A percentile compares a stretch with the other conserved stretches of the same genome.
These are phyloP conservation scores for Phytophthora fragariae DNA, from an alignment of 352 stramenopile genomes.

Conservation along the genomic window DNA sequence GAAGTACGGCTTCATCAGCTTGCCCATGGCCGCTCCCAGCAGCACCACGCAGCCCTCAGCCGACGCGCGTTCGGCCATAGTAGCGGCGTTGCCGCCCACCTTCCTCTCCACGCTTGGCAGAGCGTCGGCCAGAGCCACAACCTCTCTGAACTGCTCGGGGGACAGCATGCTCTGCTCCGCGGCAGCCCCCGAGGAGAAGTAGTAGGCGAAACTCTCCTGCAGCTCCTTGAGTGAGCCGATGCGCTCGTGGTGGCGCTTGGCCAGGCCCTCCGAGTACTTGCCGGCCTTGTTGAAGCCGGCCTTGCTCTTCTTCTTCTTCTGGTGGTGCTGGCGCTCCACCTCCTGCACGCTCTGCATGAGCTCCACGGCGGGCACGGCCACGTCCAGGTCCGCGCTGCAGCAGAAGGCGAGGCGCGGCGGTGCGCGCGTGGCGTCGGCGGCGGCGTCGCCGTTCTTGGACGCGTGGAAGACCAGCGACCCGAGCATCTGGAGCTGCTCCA, in stretches of 20 bases:
- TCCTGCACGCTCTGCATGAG: conserved; percentile 70
- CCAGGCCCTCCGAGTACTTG: conserved; percentile 35
- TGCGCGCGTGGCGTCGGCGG: conserved; percentile 5
- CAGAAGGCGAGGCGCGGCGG: conserved; percentile 76
- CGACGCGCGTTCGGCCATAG: conserved; percentile 76
- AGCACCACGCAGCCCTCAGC: conserved; percentile 78
- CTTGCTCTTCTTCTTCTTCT: conserved; percentile 44
- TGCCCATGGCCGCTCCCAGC: conserved; percentile 78
- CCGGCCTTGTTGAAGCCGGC: conserved; percentile 17
- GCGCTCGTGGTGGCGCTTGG: conserved; percentile 71
- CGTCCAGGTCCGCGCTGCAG: conserved; percentile 83
- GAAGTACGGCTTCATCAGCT: conserved; percentile 78
- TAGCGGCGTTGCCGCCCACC: conserved; percentile 82
- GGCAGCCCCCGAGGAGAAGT: conserved; percentile 81
- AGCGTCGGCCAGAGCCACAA: conserved; percentile 73
- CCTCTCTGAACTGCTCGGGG: conserved; percentile 73
- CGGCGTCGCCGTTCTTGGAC: conserved; percentile 30
- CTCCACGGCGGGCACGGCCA: conserved; percentile 77
- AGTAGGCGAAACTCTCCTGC: conserved; percentile 86
- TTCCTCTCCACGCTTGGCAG: conserved; percentile 67
- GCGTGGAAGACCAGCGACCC: conserved; percentile 72
- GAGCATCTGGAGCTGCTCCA: conserved; percentile 74
- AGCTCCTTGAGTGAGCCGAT: conserved; percentile 69
- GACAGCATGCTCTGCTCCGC: conserved; percentile 88
- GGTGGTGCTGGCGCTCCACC: conserved; percentile 48